A percentile compares a stretch with the other conserved stretches of the same genome.
Conservation (phyloP, 441 rosid species). For the Pelargonium australe region DNA sequence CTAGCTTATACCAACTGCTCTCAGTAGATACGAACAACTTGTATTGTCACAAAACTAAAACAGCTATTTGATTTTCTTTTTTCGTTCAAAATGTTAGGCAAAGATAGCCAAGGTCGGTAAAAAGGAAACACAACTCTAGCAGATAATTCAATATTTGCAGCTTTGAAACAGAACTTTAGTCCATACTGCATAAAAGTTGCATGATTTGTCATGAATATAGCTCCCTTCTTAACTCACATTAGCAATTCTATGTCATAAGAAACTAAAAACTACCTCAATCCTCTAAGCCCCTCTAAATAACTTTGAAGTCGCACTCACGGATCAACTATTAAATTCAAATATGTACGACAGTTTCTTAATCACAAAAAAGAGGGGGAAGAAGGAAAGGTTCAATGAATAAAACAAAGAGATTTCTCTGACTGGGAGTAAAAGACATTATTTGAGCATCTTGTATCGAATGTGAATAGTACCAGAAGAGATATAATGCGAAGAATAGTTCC, state of each 20-base stretch:
- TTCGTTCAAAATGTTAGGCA: not conserved
- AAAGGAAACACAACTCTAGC: not conserved
- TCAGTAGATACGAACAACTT: not conserved
- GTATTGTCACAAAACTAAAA: not conserved
- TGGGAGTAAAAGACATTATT: not conserved
- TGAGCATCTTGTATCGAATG: not conserved
- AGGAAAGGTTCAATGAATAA: not conserved
- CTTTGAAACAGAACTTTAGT: not conserved
- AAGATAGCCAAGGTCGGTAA: not conserved
- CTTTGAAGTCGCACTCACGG: not conserved
- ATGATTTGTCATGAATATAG: not conserved
- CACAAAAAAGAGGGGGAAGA: not conserved
- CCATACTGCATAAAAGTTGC: not conserved
- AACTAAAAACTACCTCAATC: not conserved
- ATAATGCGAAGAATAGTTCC: conserved; percentile 40
- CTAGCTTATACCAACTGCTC: not conserved
- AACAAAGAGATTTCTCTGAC: too few relatives aligned
- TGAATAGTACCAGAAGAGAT: conserved; percentile 32
- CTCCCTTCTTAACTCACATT: not conserved
- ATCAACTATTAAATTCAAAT: not conserved
- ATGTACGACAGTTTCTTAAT: not conserved
- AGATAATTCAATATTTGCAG: not conserved
- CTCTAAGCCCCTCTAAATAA: not conserved
- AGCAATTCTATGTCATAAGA: not conserved
- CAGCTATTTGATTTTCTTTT: not conserved